Conservation (phyloP, 1,284 basidiomycete species). For the Fomitopsis schrenkii region DNA sequence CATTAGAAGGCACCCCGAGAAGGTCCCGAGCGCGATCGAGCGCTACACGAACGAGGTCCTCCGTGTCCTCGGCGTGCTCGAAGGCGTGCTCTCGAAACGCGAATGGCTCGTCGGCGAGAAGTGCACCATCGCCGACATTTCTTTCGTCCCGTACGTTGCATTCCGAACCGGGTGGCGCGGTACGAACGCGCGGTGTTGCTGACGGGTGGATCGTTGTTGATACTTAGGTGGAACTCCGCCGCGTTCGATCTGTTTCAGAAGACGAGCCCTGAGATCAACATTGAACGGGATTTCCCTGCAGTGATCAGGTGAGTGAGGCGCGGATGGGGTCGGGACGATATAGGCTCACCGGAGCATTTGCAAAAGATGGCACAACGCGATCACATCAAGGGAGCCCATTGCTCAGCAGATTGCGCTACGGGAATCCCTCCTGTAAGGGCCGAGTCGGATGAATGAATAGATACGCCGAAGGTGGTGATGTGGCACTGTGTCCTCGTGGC, state of each 20-base stretch:
- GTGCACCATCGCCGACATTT: constrained; percentile 13
- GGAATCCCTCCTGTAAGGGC: not conserved
- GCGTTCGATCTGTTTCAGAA: not conserved
- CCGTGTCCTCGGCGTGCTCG: constrained; percentile 28
- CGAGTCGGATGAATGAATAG: too few species aligned
- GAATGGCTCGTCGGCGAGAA: constrained; percentile 18
- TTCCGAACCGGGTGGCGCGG: not conserved
- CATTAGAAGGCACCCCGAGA: constrained; percentile 18
- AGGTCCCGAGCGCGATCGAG: constrained; percentile 22
- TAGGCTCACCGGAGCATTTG: too few species aligned
- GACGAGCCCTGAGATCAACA: constrained; percentile 5
- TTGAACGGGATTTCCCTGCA: constrained; percentile 14
- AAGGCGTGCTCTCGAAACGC: constrained; percentile 17
- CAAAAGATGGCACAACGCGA: constrained; percentile 2
- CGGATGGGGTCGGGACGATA: too few species aligned
- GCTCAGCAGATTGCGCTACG: not conserved
- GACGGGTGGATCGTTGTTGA: constrained; percentile 11
- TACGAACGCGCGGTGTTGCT: not conserved
- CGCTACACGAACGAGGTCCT: constrained; percentile 27
- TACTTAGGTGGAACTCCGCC: not conserved
- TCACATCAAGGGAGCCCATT: not conserved
- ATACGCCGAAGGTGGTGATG: too few species aligned
- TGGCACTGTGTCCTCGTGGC: too few species aligned
- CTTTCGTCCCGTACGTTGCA: constrained; percentile 15
- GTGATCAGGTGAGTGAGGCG: constrained; percentile 1